Percentiles rank a stretch among this genome's conserved stretches.
phyloP scores from a whole-genome alignment of 163 green algal genomes.

The Chlamydomonas reinhardtii region DNA sequence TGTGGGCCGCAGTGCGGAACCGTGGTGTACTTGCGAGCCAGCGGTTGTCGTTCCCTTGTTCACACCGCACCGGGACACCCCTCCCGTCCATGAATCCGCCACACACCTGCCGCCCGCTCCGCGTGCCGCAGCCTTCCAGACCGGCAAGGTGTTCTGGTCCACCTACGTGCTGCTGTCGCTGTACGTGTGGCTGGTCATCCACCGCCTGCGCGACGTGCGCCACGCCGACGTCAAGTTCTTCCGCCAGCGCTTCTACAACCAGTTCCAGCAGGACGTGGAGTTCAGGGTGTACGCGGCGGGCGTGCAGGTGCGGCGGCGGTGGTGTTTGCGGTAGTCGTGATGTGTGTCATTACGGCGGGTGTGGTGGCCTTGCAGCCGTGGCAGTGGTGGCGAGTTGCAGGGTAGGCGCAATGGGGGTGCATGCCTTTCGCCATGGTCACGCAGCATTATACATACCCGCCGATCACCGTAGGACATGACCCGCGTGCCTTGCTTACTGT shows the following conservation, averaged over 20 bases:
- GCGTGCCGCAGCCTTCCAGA: slow-evolving; percentile 57
- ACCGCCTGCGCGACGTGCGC: slow-evolving; percentile 40
- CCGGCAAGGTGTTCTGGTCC: slow-evolving; percentile 60
- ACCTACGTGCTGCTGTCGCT: slow-evolving; percentile 63
- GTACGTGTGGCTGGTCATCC: slow-evolving; percentile 69
- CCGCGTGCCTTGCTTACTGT: no score
- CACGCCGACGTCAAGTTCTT: slow-evolving; percentile 50
- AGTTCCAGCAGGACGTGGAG: slow-evolving; percentile 67
- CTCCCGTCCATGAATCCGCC: neutral
- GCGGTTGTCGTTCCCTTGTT: neutral
- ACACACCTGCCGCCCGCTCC: no score
- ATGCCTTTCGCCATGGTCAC: no score
- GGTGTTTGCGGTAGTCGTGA: no score
- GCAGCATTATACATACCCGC: no score
- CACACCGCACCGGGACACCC: neutral
- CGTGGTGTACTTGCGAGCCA: neutral
- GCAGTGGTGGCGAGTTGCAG: no score
- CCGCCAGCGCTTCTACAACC: slow-evolving; percentile 66
- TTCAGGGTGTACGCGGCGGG: slow-evolving; percentile 59
- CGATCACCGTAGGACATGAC: no score
- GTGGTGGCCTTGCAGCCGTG: no score
- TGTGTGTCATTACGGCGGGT: no score
- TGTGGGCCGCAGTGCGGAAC: no score
- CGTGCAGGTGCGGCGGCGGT: slow-evolving; percentile 42
- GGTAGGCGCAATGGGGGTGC: no score